A percentile compares a stretch with the other conserved stretches of the same genome.
These are phyloP conservation scores for Huntiella bhutanensis DNA, from an alignment of 2,329 filamentous ascomycete species.

Conservation along the genomic window DNA sequence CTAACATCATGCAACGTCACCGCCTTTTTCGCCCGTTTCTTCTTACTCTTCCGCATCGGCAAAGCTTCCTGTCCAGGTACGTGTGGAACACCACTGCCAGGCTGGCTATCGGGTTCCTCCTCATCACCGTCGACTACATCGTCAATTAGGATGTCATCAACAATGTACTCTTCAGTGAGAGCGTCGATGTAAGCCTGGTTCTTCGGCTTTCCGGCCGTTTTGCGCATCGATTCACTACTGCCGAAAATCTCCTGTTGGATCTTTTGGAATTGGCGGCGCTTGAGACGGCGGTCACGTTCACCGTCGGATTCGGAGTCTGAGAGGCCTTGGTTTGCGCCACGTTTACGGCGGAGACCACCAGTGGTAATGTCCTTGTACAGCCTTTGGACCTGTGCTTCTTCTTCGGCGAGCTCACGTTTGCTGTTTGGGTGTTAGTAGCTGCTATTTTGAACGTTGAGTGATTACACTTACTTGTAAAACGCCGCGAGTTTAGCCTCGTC, in stretches of 20 bases:
- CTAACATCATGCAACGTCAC: constrained; percentile 41
- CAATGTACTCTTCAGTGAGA: constrained; percentile 63
- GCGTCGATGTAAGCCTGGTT: constrained; percentile 79
- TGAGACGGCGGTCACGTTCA: constrained; percentile 58
- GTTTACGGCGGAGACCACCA: constrained; percentile 68
- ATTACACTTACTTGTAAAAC: constrained; percentile 61
- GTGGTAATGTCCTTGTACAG: constrained; percentile 85
- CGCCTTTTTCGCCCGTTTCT: constrained; percentile 10
- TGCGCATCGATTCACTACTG: constrained; percentile 70
- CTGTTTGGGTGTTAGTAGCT: constrained; percentile 22
- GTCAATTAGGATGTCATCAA: constrained; percentile 61
- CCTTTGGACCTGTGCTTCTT: constrained; percentile 78
- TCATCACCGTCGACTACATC: constrained; percentile 27
- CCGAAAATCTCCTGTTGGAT: constrained; percentile 78
- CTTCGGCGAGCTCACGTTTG: constrained; percentile 57
- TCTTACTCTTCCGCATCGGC: constrained; percentile 5
- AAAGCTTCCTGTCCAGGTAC: constrained; percentile 1
- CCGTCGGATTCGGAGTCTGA: constrained; percentile 83
- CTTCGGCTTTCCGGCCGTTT: constrained; percentile 75
- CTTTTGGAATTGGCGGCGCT: constrained; percentile 72
- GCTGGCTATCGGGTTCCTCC: constrained; percentile 17
- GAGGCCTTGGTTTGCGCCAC: constrained; percentile 63
- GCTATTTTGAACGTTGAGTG: not conserved
- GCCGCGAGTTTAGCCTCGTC: constrained; percentile 70
- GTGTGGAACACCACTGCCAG: not conserved